phyloP scores from a whole-genome alignment of 768 basidiomycete species.

The Mycena belliarum region DNA sequence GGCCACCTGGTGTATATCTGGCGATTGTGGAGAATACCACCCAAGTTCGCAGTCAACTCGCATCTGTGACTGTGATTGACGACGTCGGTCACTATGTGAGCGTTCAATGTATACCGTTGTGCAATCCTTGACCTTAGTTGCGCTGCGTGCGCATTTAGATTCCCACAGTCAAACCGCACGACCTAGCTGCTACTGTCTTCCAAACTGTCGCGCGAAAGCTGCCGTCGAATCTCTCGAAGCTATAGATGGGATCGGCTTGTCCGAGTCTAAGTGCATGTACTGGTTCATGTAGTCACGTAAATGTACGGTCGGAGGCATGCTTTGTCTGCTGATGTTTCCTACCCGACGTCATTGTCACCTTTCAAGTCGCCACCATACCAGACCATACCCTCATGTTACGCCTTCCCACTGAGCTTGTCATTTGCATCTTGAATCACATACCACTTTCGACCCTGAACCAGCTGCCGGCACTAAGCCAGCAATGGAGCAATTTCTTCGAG shows the following conservation, averaged over 20 bases:
- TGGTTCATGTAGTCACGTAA: too few relatives aligned
- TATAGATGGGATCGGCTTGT: too few relatives aligned
- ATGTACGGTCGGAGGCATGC: too few relatives aligned
- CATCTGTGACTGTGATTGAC: constrained; percentile 2
- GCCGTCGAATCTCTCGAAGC: not conserved
- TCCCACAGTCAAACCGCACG: constrained; percentile 1
- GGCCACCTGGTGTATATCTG: not conserved
- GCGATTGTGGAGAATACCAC: not conserved
- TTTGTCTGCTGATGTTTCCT: too few relatives aligned
- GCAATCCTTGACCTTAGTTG: not conserved
- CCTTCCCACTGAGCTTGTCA: constrained; percentile 60
- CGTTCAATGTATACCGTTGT: too few relatives aligned
- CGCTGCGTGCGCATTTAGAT: not conserved
- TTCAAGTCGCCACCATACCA: too few relatives aligned
- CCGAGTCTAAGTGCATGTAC: too few relatives aligned
- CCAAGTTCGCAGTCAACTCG: not conserved
- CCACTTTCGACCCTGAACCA: constrained; percentile 44
- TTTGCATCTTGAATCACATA: constrained; percentile 52
- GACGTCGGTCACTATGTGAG: constrained; percentile 11
- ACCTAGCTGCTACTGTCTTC: not conserved
- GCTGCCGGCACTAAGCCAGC: constrained; percentile 39
- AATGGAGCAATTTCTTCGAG: constrained; percentile 49
- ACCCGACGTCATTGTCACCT: too few relatives aligned
- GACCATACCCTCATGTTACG: constrained; percentile 34
- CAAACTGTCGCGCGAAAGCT: not conserved